Conservation (phyloP, 441 rosid species). For the Theobroma grandiflorum region DNA sequence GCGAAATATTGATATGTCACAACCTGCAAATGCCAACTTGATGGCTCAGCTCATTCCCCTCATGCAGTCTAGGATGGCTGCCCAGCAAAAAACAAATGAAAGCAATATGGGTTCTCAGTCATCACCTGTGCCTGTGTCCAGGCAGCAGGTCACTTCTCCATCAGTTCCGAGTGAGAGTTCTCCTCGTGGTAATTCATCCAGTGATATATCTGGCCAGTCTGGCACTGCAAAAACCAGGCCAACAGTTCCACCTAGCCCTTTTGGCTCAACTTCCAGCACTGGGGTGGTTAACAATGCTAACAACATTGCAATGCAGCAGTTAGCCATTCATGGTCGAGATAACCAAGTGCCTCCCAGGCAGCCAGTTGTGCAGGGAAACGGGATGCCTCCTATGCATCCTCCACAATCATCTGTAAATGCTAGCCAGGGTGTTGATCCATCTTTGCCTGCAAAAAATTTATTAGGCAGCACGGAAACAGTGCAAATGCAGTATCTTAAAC, state of each 20-base stretch:
- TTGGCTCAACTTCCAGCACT: slow-evolving; percentile 63
- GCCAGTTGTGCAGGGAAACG: slow-evolving; percentile 65
- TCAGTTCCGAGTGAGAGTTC: slow-evolving; percentile 77
- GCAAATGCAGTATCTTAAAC: slow-evolving; percentile 78
- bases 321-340: slow-evolving; percentile 73
- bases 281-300: slow-evolving; percentile 53
- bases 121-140: slow-evolving; percentile 65
- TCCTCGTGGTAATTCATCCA: slow-evolving; percentile 80
- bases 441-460: slow-evolving; percentile 58
- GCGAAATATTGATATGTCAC: slow-evolving; percentile 88
- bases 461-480: slow-evolving; percentile 56
- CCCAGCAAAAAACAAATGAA: slow-evolving; percentile 82
- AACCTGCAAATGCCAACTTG: slow-evolving; percentile 90
- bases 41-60: slow-evolving; percentile 82
- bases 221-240: slow-evolving; percentile 80
- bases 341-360: slow-evolving; percentile 70
- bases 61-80: slow-evolving; percentile 89
- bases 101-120: slow-evolving; percentile 58
- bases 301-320: slow-evolving; percentile 64
- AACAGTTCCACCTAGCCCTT: slow-evolving; percentile 51
- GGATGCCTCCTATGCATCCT: slow-evolving; percentile 75
- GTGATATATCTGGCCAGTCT: slow-evolving; percentile 88
- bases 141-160: slow-evolving; percentile 79
- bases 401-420: slow-evolving; percentile 65
- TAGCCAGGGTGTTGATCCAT: slow-evolving; percentile 63